A percentile compares a stretch with the other conserved stretches of the same genome.
phyloP scores from a whole-genome alignment of 148 eudicot genomes.

The Polygonum aviculare region DNA sequence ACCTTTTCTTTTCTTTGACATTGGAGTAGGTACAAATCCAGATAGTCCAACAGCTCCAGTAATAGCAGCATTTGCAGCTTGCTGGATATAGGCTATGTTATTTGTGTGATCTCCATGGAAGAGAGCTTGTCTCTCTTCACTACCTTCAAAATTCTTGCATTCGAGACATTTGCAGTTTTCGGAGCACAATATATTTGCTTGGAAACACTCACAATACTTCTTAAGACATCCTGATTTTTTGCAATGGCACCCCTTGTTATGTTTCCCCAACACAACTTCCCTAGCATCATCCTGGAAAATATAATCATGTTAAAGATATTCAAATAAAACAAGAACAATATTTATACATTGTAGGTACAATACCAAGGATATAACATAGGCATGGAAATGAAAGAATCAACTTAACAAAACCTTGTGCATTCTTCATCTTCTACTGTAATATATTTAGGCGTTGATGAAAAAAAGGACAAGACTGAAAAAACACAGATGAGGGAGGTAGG shows the following conservation, averaged over 20 bases:
- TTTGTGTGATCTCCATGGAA: slow-evolving; percentile 89
- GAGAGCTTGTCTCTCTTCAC: slow-evolving; percentile 93
- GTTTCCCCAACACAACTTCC: slow-evolving; percentile 65
- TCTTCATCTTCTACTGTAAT: background rate
- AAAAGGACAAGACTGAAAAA: background rate
- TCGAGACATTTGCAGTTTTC: slow-evolving; percentile 95
- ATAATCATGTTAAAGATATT: background rate
- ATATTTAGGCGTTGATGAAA: background rate
- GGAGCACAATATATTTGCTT: slow-evolving; percentile 94
- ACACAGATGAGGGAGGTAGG: background rate
- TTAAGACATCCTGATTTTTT: slow-evolving; percentile 97
- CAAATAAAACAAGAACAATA: background rate
- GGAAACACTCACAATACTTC: slow-evolving; percentile 97
- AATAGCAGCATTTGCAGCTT: slow-evolving; percentile 98
- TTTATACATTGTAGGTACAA: background rate
- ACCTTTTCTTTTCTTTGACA: slow-evolving; percentile 65
- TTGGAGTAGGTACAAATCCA: slow-evolving; percentile 77
- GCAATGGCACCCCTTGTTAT: slow-evolving; percentile 99
- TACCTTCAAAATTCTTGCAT: slow-evolving; percentile 96
- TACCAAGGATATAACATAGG: background rate
- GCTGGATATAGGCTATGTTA: slow-evolving; percentile 67
- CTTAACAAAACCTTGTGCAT: background rate
- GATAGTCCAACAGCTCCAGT: slow-evolving; percentile 97
- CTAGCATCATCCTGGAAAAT: slow-evolving; percentile 67
- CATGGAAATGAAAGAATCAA: background rate